Base-by-base conservation (phyloP, 345 rosid species). In the Turnera subulata region DNA sequence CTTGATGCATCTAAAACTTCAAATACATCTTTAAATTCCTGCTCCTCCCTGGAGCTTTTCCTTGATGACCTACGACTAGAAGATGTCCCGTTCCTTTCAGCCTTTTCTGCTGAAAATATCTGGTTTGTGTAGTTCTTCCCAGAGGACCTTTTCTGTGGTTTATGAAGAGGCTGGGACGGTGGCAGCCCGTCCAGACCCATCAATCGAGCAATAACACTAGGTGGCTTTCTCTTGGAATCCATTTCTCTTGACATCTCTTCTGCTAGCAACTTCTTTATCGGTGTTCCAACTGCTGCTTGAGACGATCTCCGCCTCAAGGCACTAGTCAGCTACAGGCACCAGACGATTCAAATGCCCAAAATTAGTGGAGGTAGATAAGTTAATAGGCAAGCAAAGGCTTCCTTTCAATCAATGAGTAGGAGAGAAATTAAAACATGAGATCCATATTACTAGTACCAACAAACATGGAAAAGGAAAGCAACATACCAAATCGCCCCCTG, bases 151-250 rank as follows among this genome's bases (percentile, higher is more conserved):
- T 63, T 81, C 15, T 68, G 80, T 47, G 65, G 82, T 8, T 70
- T 84, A 17, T 66, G 74, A 49, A 76, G 62, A 63, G 75, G 67
- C 61, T 68, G 84, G 62, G 61, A 78, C 72, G 83, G 69, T 12
- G 97, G 96, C 73, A 86, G 54, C 37, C 84, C 93, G 50, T 94
- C 97, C 33, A 94, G 84, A 67, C 99, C 99, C 99, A 90, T 94
- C 66, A 94, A 66, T 63, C 91, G 76, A 6, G 93, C 99, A 69
- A 94, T 86, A 58, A 88, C 84, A 63, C 90, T 76, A 5, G 92
- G 96, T 48, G 96, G 64, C 60, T 89, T 80, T 58, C 76, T 82
- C 65, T 79, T 94, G 55, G 80, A 60, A 70, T 82, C 93, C 44
- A 72, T 73, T 49, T 88, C 95, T 76, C 67, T 82, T 4, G 85